A percentile compares a stretch with the other conserved stretches of the same genome.
Conservation (phyloP, 2,329 filamentous ascomycete species). For the Fusarium xylarioides region DNA sequence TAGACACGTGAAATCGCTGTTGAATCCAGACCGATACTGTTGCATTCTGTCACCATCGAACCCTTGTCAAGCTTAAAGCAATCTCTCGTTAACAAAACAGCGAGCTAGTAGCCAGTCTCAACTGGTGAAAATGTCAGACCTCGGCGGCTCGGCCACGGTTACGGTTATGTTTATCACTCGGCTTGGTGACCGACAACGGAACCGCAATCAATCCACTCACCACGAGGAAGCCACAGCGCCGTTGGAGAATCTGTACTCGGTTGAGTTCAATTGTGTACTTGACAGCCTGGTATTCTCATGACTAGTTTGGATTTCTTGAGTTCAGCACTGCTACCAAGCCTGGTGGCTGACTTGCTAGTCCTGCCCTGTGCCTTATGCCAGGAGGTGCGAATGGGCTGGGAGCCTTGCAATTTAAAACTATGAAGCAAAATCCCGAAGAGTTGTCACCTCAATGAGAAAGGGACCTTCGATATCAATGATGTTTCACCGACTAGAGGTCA, state of each 20-base stretch:
- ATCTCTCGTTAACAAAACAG: conserved; percentile 17
- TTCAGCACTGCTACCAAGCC: background rate
- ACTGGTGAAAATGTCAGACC: background rate
- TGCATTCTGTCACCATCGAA: background rate
- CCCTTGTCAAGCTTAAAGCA: conserved; percentile 19
- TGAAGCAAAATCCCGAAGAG: conserved; percentile 5
- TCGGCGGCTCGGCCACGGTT: background rate
- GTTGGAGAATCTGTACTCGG: background rate
- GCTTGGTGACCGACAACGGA: conserved; percentile 26
- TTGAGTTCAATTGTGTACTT: background rate
- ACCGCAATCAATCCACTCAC: conserved; percentile 16
- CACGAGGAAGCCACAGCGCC: conserved; percentile 8
- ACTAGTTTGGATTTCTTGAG: background rate
- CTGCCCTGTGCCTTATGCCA: conserved; percentile 27
- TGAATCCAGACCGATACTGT: background rate
- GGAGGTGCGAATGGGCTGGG: conserved; percentile 1
- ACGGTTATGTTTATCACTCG: conserved; percentile 27
- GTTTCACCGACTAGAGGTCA: background rate
- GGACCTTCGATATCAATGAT: background rate
- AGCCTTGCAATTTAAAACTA: background rate
- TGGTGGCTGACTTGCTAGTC: conserved; percentile 10
- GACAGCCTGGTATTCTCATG: conserved; percentile 8
- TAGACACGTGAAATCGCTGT: conserved; percentile 17
- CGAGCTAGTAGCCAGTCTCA: conserved; percentile 20
- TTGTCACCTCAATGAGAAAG: background rate